Percentiles rank a stretch among this genome's conserved stretches.
phyloP scores from a whole-genome alignment of 352 stramenopile genomes.

The Phytophthora ohioensis region DNA sequence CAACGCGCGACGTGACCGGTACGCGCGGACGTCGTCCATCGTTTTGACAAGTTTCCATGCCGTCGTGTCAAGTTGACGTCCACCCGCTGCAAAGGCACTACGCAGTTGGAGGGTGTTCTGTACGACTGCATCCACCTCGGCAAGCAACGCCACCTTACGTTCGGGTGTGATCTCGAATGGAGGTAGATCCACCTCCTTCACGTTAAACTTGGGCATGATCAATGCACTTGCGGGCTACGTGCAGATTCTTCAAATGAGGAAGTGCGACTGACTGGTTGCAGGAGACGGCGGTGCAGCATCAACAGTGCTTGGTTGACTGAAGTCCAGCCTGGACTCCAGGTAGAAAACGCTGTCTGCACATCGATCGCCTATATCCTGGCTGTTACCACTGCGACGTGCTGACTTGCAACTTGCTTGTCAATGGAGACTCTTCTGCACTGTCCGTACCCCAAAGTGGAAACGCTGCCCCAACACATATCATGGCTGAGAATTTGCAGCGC shows the following conservation, averaged over 20 bases:
- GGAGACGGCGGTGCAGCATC: constrained; percentile 15
- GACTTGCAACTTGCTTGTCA: constrained; percentile 15
- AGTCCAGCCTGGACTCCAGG: background rate
- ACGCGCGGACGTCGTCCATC: constrained; percentile 49
- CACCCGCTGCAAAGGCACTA: constrained; percentile 40
- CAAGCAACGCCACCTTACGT: constrained; percentile 23
- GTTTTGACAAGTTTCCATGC: constrained; percentile 55
- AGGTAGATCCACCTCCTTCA: constrained; percentile 39
- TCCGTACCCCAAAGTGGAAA: constrained; percentile 17
- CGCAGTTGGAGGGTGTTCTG: constrained; percentile 43
- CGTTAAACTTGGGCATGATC: constrained; percentile 50
- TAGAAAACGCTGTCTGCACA: constrained; percentile 22
- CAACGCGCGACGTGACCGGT: constrained; percentile 41
- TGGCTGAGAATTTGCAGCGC: constrained; percentile 3
- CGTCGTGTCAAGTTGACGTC: constrained; percentile 40
- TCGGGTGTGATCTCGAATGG: constrained; percentile 35
- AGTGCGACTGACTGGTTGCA: constrained; percentile 19
- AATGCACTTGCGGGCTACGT: constrained; percentile 16
- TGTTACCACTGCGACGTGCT: constrained; percentile 25
- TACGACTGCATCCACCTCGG: constrained; percentile 44
- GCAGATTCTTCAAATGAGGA: constrained; percentile 33
- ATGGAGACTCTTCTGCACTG: constrained; percentile 14
- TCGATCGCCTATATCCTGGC: constrained; percentile 37
- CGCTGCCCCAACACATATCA: constrained; percentile 16
- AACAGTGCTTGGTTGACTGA: background rate